Evolutionary conservation across 2,329 filamentous ascomycete species (phyloP).

Genomic region (Alternaria rosae): DNA sequence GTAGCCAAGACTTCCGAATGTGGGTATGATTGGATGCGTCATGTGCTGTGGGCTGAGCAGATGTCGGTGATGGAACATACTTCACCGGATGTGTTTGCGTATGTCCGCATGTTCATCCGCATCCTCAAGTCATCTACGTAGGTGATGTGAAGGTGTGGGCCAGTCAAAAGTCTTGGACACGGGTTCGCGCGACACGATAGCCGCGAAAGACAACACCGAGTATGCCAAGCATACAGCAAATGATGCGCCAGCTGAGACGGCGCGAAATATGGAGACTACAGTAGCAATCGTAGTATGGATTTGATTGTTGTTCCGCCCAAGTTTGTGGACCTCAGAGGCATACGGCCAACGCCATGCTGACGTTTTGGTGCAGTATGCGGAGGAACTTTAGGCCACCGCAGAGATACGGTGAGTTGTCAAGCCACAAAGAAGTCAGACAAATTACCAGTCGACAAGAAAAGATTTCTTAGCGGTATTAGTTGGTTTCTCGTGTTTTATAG

Average conservation of each 20-base stretch:
- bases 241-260: neutral
- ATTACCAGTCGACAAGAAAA: neutral
- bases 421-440: neutral
- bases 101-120: neutral
- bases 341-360: neutral
- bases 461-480: neutral
- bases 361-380: neutral
- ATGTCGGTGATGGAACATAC: neutral
- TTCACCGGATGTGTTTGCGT: neutral
- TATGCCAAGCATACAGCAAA: neutral
- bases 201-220: neutral
- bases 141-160: neutral
- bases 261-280: neutral
- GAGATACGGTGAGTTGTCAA: neutral
- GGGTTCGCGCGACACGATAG: neutral
- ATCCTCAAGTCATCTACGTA: neutral
- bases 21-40: neutral
- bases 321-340: neutral
- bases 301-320: neutral
- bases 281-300: neutral
- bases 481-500: neutral
- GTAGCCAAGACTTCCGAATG: constrained; percentile 6
- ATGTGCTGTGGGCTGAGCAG: neutral
- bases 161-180: neutral
- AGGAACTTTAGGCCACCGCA: neutral